Percentiles rank a stretch among this genome's conserved stretches.
Evolutionary conservation across 345 rosid genomes (phyloP).

Genomic region (Laguncularia racemosa): DNA sequence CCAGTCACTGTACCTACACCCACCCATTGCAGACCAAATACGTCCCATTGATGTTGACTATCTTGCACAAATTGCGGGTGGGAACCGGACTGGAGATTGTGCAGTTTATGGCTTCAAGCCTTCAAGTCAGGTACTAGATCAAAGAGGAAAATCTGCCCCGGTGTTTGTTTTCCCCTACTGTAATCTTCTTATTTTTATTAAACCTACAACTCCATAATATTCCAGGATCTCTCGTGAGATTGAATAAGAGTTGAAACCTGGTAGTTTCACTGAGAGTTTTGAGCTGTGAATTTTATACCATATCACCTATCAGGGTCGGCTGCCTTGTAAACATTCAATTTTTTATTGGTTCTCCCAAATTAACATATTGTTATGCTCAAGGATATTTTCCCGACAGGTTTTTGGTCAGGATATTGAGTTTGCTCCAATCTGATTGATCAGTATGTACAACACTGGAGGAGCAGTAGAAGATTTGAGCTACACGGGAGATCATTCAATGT

Average conservation of each 20-base stretch:
- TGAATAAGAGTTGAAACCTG: conserved; percentile 17
- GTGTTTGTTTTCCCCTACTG: no score
- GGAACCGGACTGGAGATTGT: conserved; percentile 13
- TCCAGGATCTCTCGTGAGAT: conserved; percentile 2
- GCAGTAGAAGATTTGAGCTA: conserved; percentile 8
- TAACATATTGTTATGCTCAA: no score
- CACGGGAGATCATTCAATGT: no score
- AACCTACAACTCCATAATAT: no score
- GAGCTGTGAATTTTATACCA: conserved; percentile 28
- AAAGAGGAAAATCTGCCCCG: no score
- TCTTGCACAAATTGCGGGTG: conserved; percentile 10
- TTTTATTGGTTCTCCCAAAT: not conserved
- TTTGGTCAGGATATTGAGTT: conserved; percentile 4
- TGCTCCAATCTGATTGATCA: conserved; percentile 18
- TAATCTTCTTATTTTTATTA: no score
- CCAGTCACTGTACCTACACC: conserved; percentile 7
- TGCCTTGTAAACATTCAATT: not conserved
- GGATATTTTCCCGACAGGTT: conserved; percentile 1
- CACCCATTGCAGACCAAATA: not conserved
- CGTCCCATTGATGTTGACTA: conserved; percentile 7
- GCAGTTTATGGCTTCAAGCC: conserved; percentile 8
- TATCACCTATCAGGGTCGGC: conserved; percentile 34
- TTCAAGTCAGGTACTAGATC: not conserved
- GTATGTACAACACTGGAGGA: conserved; percentile 18
- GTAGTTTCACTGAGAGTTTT: conserved; percentile 25